Base-by-base conservation (phyloP, 192 early-diverging fungal species). In the Rhizophagus prolifer region DNA sequence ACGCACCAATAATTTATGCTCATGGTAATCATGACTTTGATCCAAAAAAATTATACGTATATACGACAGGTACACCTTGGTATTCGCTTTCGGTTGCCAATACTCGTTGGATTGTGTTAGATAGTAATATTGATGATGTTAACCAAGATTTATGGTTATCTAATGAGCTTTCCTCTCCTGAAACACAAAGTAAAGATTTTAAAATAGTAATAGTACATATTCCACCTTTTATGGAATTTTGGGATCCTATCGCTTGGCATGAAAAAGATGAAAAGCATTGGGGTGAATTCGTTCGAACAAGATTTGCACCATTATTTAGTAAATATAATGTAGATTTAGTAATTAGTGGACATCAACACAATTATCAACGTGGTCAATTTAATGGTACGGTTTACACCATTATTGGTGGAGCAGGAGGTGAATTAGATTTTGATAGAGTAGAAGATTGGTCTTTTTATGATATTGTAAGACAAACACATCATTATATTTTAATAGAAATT, bases 21-120 rank as follows among this genome's bases (percentile, higher is more conserved):
- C 92, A 91, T 23, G 92, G 92, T 26, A 93, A 93, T 79, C 92
- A 93, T 70, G 92, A 93, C 66, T 87, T 86, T 70, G 92, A 93
- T 80, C 82, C 83, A 61, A 65, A 74, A 3, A 79, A 84, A 2
- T 70, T 78, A n/a, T 86, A 86, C 34, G 76, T 74, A 2, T 82
- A 86, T 60, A 93, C 91, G 23, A 79, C 80, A 4, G 82, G 87
- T 81, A 78, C 84, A 81, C 81, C 78, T 36, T 88, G 88, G 88
- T 85, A 84, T 63, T 80, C 87, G 30, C 87, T 86, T 25, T 87
- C 88, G 1, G 36, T 93, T 12, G 88, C 89, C 21, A 84, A 86
- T 23, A 85, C 90, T 9, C 88, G 90, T 26, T 86, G 91, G 25
- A 90, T 91, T 70, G 88, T 92, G 9, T 79, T 93, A 30, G 92